These are phyloP conservation scores for Pisolithus sp. DNA, from an alignment of 768 basidiomycete species.

Conservation along the genomic window DNA sequence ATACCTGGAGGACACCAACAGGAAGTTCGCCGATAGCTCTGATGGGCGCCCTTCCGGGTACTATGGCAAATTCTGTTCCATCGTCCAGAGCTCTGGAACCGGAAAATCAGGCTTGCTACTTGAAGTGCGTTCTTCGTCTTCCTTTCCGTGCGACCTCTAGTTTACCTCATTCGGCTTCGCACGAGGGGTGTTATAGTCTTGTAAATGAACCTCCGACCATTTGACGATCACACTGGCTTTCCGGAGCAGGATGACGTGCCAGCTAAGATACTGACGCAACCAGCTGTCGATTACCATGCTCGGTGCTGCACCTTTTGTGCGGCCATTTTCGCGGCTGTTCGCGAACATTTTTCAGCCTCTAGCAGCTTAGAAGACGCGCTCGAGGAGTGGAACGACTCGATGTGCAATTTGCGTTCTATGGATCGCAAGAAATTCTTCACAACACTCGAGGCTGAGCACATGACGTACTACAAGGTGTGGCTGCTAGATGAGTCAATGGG, in stretches of 20 bases:
- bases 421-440: too few relatives aligned
- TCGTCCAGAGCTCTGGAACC: constrained; percentile 16
- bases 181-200: constrained; percentile 9
- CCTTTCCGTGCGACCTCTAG: neutral
- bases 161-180: constrained; percentile 4
- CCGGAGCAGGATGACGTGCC: constrained; percentile 12
- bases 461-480: too few relatives aligned
- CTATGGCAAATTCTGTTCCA: constrained; percentile 9
- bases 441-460: too few relatives aligned
- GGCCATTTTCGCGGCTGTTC: constrained; percentile 7
- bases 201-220: constrained; percentile 12
- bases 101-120: constrained; percentile 15
- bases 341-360: neutral
- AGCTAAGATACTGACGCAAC: constrained; percentile 7
- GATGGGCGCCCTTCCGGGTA: neutral
- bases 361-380: neutral
- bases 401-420: neutral
- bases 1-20: neutral
- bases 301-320: constrained; percentile 10
- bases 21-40: neutral
- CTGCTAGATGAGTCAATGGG: too few relatives aligned
- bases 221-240: constrained; percentile 6
- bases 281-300: neutral
- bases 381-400: neutral
- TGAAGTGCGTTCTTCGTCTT: neutral